phyloP scores from a whole-genome alignment of 2,329 filamentous ascomycete genomes.

The Sclerotinia borealis region DNA sequence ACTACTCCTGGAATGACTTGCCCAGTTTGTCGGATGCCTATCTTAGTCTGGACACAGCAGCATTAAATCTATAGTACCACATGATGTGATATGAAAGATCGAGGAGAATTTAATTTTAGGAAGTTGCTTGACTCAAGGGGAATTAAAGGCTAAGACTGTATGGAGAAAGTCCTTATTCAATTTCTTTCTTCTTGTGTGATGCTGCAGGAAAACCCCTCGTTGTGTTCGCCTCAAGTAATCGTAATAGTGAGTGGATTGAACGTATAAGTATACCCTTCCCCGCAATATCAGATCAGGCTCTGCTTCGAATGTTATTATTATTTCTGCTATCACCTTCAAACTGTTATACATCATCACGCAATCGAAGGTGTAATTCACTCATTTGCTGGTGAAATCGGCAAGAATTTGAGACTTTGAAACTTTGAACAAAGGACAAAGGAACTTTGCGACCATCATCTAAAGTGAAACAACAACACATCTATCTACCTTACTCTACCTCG shows the following conservation, averaged over 20 bases:
- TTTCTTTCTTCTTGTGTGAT: conserved; percentile 1
- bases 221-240: neutral
- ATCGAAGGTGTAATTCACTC: conserved; percentile 7
- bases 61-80: neutral
- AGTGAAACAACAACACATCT: neutral
- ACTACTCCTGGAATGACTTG: neutral
- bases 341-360: neutral
- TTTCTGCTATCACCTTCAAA: neutral
- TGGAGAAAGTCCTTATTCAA: neutral
- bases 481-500: neutral
- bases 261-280: neutral
- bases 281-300: neutral
- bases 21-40: neutral
- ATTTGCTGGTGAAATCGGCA: neutral
- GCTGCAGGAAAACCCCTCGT: neutral
- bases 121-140: neutral
- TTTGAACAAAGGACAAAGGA: no score
- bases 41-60: neutral
- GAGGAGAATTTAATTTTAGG: neutral
- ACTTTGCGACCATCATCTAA: no score
- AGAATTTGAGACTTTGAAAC: neutral
- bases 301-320: neutral
- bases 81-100: conserved; percentile 2
- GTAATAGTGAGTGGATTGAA: neutral
- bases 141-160: neutral